Conservation (phyloP, 2,329 filamentous ascomycete genomes). For the Rhynchosporium agropyri region DNA sequence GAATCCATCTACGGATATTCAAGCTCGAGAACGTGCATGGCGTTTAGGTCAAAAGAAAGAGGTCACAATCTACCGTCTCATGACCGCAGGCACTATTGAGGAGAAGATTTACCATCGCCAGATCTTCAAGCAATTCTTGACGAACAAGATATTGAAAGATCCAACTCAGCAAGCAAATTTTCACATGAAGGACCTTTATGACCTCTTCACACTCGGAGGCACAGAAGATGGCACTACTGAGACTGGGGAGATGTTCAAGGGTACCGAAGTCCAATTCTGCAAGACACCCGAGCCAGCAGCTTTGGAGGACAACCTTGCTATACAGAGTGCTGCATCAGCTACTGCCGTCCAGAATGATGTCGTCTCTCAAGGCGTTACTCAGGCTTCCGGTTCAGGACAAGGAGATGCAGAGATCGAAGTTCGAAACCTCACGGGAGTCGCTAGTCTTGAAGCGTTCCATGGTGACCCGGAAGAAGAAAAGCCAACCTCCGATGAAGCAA, state of each 20-base stretch:
- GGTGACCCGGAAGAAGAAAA: slow-evolving; percentile 51
- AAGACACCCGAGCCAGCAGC: slow-evolving; percentile 42
- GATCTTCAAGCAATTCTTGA: slow-evolving; percentile 97
- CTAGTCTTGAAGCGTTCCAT: slow-evolving; percentile 65
- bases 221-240: slow-evolving; percentile 73
- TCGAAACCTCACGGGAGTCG: slow-evolving; percentile 59
- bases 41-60: slow-evolving; percentile 91
- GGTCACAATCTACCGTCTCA: slow-evolving; percentile 95
- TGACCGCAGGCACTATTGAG: slow-evolving; percentile 97
- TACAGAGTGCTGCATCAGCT: slow-evolving; percentile 21
- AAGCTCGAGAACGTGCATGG: slow-evolving; percentile 95
- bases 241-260: slow-evolving; percentile 83
- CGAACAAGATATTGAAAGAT: slow-evolving; percentile 93
- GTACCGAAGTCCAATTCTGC: slow-evolving; percentile 74
- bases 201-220: slow-evolving; percentile 80
- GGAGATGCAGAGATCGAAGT: slow-evolving; percentile 49
- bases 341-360: slow-evolving; percentile 27
- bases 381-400: slow-evolving; percentile 17
- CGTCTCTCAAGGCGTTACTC: slow-evolving; percentile 24
- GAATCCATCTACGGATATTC: slow-evolving; percentile 96
- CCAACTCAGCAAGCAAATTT: slow-evolving; percentile 92
- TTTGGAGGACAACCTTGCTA: slow-evolving; percentile 27
- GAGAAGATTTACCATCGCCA: slow-evolving; percentile 99
- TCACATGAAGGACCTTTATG: slow-evolving; percentile 85
- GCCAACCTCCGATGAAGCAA: slow-evolving; percentile 61